These are phyloP conservation scores for Brasilioporus rufonigricans DNA, from an alignment of 768 basidiomycete species.

Conservation along the genomic window DNA sequence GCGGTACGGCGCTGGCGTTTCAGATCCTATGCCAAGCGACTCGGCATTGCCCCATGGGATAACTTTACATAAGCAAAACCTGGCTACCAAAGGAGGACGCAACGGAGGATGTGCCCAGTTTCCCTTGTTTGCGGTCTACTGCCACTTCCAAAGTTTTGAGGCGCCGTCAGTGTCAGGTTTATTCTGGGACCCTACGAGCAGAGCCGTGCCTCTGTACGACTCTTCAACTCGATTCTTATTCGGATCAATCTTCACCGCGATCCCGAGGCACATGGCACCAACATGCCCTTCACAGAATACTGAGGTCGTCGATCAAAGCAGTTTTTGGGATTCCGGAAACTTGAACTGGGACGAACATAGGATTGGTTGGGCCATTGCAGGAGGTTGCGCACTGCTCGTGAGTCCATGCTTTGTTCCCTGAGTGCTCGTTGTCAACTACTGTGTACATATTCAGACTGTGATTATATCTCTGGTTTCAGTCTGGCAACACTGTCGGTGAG, in stretches of 20 bases:
- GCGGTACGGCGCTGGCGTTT: too few species aligned
- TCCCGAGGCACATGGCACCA: slow-evolving; percentile 17
- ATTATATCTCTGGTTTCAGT: slow-evolving; percentile 58
- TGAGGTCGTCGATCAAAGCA: slow-evolving; percentile 50
- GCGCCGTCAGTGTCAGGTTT: slow-evolving; percentile 3
- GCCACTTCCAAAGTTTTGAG: neutral
- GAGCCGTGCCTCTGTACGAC: slow-evolving; percentile 7
- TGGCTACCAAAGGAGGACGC: neutral
- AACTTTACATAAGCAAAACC: neutral
- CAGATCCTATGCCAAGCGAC: neutral
- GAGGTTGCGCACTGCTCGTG: slow-evolving; percentile 56
- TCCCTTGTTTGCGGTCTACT: neutral
- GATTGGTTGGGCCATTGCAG: slow-evolving; percentile 75
- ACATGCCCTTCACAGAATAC: slow-evolving; percentile 55
- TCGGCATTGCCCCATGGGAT: neutral
- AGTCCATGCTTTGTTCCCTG: slow-evolving; percentile 21
- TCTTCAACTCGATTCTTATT: neutral
- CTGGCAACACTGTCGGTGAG: slow-evolving; percentile 62
- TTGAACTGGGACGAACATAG: slow-evolving; percentile 60
- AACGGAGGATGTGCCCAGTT: neutral
- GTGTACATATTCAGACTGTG: slow-evolving; percentile 45
- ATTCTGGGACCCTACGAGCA: slow-evolving; percentile 3
- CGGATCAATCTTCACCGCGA: neutral
- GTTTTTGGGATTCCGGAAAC: slow-evolving; percentile 57
- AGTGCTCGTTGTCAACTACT: neutral